phyloP scores from a whole-genome alignment of 768 basidiomycete genomes.

The Leucosporidium creatinivorum region DNA sequence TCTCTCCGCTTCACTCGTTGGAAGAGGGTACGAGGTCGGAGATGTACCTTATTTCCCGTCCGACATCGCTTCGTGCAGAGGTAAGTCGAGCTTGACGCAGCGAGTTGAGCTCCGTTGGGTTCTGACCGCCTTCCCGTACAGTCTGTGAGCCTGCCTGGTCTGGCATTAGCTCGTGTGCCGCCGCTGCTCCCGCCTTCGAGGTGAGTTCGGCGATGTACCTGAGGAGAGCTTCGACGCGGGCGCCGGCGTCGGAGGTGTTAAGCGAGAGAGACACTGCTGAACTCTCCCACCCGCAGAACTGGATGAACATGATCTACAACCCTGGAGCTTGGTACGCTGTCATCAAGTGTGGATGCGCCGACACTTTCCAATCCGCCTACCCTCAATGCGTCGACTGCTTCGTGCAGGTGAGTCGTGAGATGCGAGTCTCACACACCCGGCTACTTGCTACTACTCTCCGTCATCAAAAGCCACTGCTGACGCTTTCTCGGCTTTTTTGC shows the following conservation, averaged over 20 bases:
- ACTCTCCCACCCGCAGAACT: too few species aligned
- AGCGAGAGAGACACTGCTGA: too few species aligned
- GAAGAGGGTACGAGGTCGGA: neutral
- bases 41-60: constrained; percentile 13
- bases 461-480: too few species aligned
- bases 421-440: too few species aligned
- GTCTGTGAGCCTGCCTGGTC: constrained; percentile 22
- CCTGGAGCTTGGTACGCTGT: constrained; percentile 11
- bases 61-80: constrained; percentile 17
- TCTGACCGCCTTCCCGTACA: neutral
- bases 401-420: constrained; percentile 6
- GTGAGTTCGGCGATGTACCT: constrained; percentile 5
- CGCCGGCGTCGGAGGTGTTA: too few species aligned
- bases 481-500: neutral
- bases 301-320: constrained; percentile 2
- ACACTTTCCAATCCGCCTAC: constrained; percentile 23
- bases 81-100: constrained; percentile 11
- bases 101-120: too few species aligned
- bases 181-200: constrained; percentile 19
- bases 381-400: constrained; percentile 29
- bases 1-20: too few species aligned
- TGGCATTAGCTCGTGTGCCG: constrained; percentile 12
- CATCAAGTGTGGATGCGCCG: constrained; percentile 26
- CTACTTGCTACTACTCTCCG: too few species aligned
- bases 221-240: too few species aligned